Evolutionary conservation across 2,329 filamentous ascomycete species (phyloP), one percentile per base, ranked within the genome.

Genomic region (Laburnicola sp.): DNA sequence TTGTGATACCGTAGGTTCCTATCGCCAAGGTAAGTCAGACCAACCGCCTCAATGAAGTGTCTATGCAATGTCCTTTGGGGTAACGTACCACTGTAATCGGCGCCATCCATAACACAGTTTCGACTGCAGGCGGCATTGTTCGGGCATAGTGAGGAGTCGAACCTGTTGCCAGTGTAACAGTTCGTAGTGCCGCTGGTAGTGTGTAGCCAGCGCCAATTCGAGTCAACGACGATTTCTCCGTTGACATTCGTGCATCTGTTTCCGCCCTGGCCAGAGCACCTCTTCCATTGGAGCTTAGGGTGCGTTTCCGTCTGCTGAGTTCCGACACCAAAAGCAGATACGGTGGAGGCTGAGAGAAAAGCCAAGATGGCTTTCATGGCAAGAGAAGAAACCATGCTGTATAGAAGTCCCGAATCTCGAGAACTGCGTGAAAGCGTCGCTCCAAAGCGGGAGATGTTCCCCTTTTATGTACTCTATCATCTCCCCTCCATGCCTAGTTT

Each of bases 191-290:
- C 72, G 34, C 52, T 58, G 23, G 60, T 68, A 3, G 61, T 63
- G 60, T 78, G 75, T 22, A 74, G 58, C 75, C 75, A 78, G 42
- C 75, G 72, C 74, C 75, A 78, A 64, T 77, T 77, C 35, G 71
- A 64, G 44, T 75, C 73, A 23, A 76, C 59, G 6, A 70, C 66
- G 43, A 74, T 57, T 22, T 65, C 52, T 23, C 62, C 66, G 40
- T 60, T 54, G 27, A 41, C 37, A 3, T 45, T 41, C n/a, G 46
- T 47, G 39, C 44, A 51, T 32, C 51, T 64, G 21, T 34, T 60
- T 32, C 65, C 63, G 4, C 70, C 71, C 35, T 66, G 68, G 3
- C 65, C 62, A 9, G 71, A 72, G 50, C 74, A 76, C 26, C 50
- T 58, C 54, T 74, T 64, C 61, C 69, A 74, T 26, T 60, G 66